Base-by-base conservation (phyloP, 2,329 filamentous ascomycete species). In the Fusarium torreyae region DNA sequence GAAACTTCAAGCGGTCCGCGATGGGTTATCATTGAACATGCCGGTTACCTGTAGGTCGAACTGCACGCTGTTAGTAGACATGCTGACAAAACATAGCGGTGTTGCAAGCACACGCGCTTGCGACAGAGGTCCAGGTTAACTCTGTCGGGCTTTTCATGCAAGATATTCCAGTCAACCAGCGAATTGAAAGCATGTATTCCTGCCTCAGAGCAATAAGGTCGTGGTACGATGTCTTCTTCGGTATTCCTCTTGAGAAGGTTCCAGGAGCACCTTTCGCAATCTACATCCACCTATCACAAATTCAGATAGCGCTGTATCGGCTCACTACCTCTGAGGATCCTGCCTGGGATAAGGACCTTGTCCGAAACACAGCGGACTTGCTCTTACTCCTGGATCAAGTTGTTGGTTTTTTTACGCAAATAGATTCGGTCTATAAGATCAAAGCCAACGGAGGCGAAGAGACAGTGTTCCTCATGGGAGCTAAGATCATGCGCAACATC, bases 311-410 rank as follows among this genome's bases (percentile, higher is more conserved):
- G 3, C 70, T 84, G 8, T 83, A 82, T 66, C 75, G 77, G 8
- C 78, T 84, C 22, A 79, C 79, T 3, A 79, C 76, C 1, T 74
- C 79, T 5, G 80, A 83, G 9, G 78, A 80, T 45, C 78, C 79
- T 3, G 78, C 74, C 7, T 84, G 81, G 82, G 81, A 84, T 57
- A 79, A 77, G 54, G 75, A 77, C 6, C 61, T 77, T 2, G 74
- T 83, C 7, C 76, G 76, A 15, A 72, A 73, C 22, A 80, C 77
- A 3, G 79, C 73, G 6, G 78, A 83, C 46, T 69, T 82, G 1
- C 70, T 81, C 3, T 54, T 63, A 8, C 68, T 81, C n/a, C 62
- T 82, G 6, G 78, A 81, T 40, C 75, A 76, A 44, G 72, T 74
- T 6, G 75, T 78, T 43, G 75, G 79, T n/a, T 48, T 75, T n/a